These are phyloP conservation scores for Nannochloris sp. DNA, from an alignment of 139 green algal genomes.

Conservation along the genomic window DNA sequence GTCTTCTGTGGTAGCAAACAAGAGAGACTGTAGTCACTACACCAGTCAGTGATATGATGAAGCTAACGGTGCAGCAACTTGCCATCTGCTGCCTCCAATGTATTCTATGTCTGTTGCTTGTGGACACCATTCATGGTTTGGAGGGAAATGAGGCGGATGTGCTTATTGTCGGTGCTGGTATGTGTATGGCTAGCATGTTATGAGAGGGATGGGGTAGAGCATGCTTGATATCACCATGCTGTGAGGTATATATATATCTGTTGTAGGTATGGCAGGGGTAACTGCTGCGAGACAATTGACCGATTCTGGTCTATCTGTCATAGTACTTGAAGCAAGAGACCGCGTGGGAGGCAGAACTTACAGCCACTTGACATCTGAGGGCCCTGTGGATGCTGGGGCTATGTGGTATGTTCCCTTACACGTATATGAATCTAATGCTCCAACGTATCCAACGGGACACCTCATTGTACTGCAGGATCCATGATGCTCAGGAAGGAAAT, in stretches of 20 bases:
- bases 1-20: too few species aligned
- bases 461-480: conserved; percentile 9
- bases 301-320: conserved; percentile 20
- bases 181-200: too few species aligned
- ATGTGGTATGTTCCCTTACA: conserved; percentile 17
- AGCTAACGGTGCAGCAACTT: too few species aligned
- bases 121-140: neutral
- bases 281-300: conserved; percentile 26
- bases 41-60: too few species aligned
- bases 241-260: too few species aligned
- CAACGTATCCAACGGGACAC: too few species aligned
- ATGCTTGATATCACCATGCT: too few species aligned
- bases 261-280: conserved; percentile 44
- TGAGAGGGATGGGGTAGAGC: too few species aligned
- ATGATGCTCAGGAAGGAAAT: conserved; percentile 25
- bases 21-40: too few species aligned
- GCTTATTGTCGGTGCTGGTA: conserved; percentile 41
- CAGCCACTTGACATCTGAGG: conserved; percentile 16
- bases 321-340: conserved; percentile 53
- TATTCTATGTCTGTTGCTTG: neutral
- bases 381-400: conserved; percentile 41
- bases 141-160: conserved; percentile 19
- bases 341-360: conserved; percentile 53
- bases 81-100: too few species aligned
- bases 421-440: too few species aligned